Conservation (phyloP, 2,329 filamentous ascomycete genomes). For the Fusarium sp. region DNA sequence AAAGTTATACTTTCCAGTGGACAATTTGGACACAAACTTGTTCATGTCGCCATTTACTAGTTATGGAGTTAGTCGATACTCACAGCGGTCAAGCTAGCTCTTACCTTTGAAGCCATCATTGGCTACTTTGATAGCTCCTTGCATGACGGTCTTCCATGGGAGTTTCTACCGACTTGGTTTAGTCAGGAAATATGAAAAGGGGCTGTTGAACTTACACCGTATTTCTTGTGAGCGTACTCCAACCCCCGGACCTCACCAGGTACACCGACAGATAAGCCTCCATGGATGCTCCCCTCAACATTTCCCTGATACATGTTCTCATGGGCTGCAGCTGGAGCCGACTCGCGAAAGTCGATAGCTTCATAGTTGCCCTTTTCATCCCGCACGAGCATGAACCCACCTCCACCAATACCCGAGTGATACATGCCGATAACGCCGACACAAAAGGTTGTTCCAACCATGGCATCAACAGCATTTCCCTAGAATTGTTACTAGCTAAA, state of each 20-base stretch:
- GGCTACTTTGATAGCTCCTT: constrained; percentile 80
- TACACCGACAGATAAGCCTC: constrained; percentile 78
- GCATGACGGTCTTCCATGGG: constrained; percentile 78
- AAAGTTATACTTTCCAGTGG: constrained; percentile 64
- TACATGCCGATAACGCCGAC: constrained; percentile 82
- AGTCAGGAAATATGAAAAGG: background rate
- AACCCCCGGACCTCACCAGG: constrained; percentile 84
- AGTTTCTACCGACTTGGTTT: constrained; percentile 55
- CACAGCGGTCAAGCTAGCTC: background rate
- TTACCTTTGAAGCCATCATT: constrained; percentile 73
- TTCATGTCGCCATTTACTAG: constrained; percentile 78
- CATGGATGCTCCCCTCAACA: constrained; percentile 72
- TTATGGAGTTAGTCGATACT: constrained; percentile 33
- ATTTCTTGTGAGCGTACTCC: constrained; percentile 79
- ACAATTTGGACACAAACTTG: constrained; percentile 73
- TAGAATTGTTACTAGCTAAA: constrained; percentile 35
- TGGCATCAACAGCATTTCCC: constrained; percentile 82
- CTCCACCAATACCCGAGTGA: constrained; percentile 86
- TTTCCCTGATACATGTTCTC: constrained; percentile 89
- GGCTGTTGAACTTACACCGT: constrained; percentile 63
- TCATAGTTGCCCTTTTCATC: constrained; percentile 81
- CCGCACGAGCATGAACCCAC: constrained; percentile 89
- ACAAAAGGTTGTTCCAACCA: constrained; percentile 80
- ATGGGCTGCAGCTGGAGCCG: constrained; percentile 83
- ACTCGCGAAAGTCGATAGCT: constrained; percentile 90